phyloP scores from a whole-genome alignment of 176 grass and related monocot genomes.

The Elaeis guineensis region DNA sequence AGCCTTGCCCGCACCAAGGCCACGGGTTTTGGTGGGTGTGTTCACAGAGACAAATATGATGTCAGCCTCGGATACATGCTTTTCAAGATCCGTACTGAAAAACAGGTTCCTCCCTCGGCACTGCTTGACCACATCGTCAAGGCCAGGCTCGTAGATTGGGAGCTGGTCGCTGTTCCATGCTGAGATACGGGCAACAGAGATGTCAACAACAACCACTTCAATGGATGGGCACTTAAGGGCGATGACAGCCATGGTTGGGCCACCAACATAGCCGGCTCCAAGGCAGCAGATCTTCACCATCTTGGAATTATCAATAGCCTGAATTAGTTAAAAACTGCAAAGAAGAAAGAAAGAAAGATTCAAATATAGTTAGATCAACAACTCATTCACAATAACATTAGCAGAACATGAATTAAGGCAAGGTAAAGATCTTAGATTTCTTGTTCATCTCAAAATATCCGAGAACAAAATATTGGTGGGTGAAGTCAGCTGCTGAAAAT shows the following conservation, averaged over 20 bases:
- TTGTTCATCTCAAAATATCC: no score
- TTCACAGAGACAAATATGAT: conserved; percentile 71
- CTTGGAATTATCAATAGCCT: not conserved
- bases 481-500: no score
- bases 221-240: conserved; percentile 50
- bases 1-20: conserved; percentile 61
- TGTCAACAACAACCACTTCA: conserved; percentile 58
- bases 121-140: conserved; percentile 50
- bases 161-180: conserved; percentile 60
- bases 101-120: conserved; percentile 62
- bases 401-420: no score
- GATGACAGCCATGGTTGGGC: conserved; percentile 72
- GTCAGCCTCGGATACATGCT: conserved; percentile 44
- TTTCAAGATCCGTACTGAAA: conserved; percentile 67
- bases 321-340: not conserved
- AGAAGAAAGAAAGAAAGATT: not conserved
- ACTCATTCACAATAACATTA: no score
- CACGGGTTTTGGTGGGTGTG: conserved; percentile 60
- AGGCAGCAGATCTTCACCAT: conserved; percentile 80
- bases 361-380: no score
- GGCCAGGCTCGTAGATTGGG: conserved; percentile 63
- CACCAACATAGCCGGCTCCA: conserved; percentile 64
- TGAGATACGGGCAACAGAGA: conserved; percentile 34
- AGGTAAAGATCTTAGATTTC: no score
- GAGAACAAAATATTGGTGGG: no score